Evolutionary conservation across 192 early-diverging fungal genomes (phyloP).

Genomic region (Blastocladiella britannica): DNA sequence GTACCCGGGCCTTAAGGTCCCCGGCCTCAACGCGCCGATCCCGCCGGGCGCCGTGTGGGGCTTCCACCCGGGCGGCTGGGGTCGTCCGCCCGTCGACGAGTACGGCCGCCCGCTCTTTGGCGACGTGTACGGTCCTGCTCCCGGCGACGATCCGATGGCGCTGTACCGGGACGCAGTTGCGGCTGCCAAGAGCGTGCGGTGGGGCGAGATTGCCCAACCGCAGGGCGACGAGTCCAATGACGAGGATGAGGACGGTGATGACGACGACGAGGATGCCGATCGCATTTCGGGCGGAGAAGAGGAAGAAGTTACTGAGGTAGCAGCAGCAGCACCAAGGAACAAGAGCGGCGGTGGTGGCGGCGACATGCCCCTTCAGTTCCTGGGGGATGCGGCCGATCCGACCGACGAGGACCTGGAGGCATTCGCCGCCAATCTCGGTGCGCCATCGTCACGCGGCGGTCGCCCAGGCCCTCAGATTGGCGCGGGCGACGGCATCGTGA

Average conservation of each 20-base stretch:
- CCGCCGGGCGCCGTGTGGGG: conserved; percentile 97
- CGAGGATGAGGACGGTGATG: conserved; percentile 49
- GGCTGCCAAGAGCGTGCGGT: conserved; percentile 49
- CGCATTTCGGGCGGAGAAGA: conserved; percentile 19
- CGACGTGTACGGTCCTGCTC: conserved; percentile 68
- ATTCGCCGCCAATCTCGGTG: conserved; percentile 16
- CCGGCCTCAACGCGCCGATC: conserved; percentile 90
- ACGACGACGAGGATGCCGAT: conserved; percentile 42
- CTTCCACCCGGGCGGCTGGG: conserved; percentile 91
- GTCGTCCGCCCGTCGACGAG: conserved; percentile 64
- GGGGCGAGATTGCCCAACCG: conserved; percentile 80
- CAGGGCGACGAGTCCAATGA: conserved; percentile 39
- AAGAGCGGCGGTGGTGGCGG: conserved; percentile 46
- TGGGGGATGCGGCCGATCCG: conserved; percentile 50
- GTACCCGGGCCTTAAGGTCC: conserved; percentile 74
- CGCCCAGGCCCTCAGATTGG: not conserved
- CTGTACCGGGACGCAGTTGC: conserved; percentile 39
- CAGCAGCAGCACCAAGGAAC: conserved; percentile 13
- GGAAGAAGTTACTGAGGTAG: conserved; percentile 22
- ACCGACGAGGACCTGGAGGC: conserved; percentile 72
- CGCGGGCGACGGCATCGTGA: conserved; percentile 12
- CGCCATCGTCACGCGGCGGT: not conserved
- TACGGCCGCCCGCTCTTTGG: conserved; percentile 82
- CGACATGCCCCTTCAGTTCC: conserved; percentile 57
- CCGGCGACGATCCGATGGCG: conserved; percentile 24